Base-by-base conservation (phyloP, 139 green algal species). In the Astrephomene gubernaculifera region DNA sequence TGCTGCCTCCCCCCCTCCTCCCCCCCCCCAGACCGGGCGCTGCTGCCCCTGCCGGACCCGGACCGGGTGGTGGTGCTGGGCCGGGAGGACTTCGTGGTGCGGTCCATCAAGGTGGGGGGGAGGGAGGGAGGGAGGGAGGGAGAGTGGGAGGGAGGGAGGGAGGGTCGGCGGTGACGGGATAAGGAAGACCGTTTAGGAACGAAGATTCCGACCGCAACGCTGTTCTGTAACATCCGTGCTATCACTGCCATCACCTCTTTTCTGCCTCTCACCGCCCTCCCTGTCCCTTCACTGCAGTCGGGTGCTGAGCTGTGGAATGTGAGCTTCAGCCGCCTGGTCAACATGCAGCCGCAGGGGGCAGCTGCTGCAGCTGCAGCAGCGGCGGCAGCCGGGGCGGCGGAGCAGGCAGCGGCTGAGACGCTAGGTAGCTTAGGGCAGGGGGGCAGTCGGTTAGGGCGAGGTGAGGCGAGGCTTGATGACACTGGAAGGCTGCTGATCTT, bases 71-170 rank as follows among this genome's bases (percentile, higher is more conserved):
- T 98, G 36, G 68, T 94, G 36, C 31, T 98, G 27, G 94, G 92
- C 1, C 87, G 95, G 2, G 87, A 95, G 72, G 95, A 98, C 78
- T 97, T 91, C 57, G 71, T 90, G 24, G 87, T 98, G 65, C 91
- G 91, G 21, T 94, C 93, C 24, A 69, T 97, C 82, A 89, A 95
- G 38, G 64, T 87, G 76, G 9, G 74, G 38, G 27, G 22, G 72
- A 22, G 1, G 19, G 1, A 82, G 83, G 64, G 89, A 6, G 19
- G 53, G 53, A 79, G 44, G 44, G 29, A 33, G 71, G 71, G 31
- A 12, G 31, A 45, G 71, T 8, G 71, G 21, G 71, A 45, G n/a
- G n/a, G 25, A 45, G n/a, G 39, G 69, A 57, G 27, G 67, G 36
- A 7, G n/a, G 86, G 81, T 14, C 8, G 25, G 33, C 81, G 87